Conservation (phyloP, 208 protist species). For the Trypanosoma congolense region DNA sequence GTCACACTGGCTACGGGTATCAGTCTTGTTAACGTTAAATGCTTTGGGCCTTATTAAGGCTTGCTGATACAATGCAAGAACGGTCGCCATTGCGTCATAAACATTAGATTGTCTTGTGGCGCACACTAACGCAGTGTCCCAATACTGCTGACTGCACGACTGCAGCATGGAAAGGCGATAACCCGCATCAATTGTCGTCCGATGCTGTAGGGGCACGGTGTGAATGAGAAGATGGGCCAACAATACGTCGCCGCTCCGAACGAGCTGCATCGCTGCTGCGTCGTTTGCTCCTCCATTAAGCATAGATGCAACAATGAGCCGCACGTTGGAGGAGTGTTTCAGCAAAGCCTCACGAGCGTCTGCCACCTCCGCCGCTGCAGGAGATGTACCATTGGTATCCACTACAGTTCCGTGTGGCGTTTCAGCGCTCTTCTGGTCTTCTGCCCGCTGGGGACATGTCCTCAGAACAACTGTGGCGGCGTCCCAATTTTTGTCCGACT, state of each 20-base stretch:
- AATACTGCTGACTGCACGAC: slow-evolving; percentile 53
- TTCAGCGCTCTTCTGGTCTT: slow-evolving; percentile 23
- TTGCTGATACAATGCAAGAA: slow-evolving; percentile 72
- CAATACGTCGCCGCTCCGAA: slow-evolving; percentile 51
- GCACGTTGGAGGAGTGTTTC: slow-evolving; percentile 42
- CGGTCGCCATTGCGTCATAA: slow-evolving; percentile 65
- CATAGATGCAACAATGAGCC: slow-evolving; percentile 58
- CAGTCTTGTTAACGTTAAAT: slow-evolving; percentile 4
- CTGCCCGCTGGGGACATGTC: slow-evolving; percentile 55
- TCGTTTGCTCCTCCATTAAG: slow-evolving; percentile 62
- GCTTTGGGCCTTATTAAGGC: slow-evolving; percentile 40
- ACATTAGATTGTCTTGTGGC: slow-evolving; percentile 67
- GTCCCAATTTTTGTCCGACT: slow-evolving; percentile 43
- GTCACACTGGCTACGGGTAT: background rate
- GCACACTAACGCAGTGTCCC: slow-evolving; percentile 73
- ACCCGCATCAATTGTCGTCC: slow-evolving; percentile 69
- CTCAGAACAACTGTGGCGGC: slow-evolving; percentile 50
- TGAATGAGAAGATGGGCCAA: slow-evolving; percentile 75
- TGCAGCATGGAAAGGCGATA: slow-evolving; percentile 77
- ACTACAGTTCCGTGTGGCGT: slow-evolving; percentile 52
- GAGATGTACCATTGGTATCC: slow-evolving; percentile 44
- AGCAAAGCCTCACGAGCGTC: slow-evolving; percentile 31
- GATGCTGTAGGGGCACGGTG: slow-evolving; percentile 72
- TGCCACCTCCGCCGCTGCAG: slow-evolving; percentile 34
- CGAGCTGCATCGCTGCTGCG: slow-evolving; percentile 57